Percentiles rank a stretch among this genome's conserved stretches.
Evolutionary conservation across 2,329 filamentous ascomycete genomes (phyloP).

Genomic region (Stagonosporopsis vannaccii): DNA sequence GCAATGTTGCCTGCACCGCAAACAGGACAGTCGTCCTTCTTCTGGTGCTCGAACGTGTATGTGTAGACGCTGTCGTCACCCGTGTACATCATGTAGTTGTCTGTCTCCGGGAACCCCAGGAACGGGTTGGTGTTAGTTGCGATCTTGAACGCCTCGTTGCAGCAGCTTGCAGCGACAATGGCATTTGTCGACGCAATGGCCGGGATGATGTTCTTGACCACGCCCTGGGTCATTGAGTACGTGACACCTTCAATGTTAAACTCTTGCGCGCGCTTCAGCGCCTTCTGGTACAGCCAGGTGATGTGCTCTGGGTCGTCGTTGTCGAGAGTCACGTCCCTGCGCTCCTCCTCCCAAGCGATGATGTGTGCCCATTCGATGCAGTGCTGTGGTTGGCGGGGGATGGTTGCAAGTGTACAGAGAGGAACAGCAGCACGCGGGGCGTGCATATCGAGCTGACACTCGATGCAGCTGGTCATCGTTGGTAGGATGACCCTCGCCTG

Average conservation of each 20-base stretch:
- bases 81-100: slow-evolving; percentile 98
- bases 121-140: slow-evolving; percentile 82
- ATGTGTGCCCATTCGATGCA: slow-evolving; percentile 99
- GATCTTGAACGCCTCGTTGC: slow-evolving; percentile 96
- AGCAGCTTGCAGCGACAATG: slow-evolving; percentile 93
- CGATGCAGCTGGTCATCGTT: slow-evolving; percentile 92
- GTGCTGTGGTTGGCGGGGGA: slow-evolving; percentile 95
- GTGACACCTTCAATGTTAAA: slow-evolving; percentile 93
- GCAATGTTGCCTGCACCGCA: slow-evolving; percentile 77
- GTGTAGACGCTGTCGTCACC: slow-evolving; percentile 96
- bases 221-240: slow-evolving; percentile 94
- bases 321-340: slow-evolving; percentile 80
- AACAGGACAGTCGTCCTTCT: slow-evolving; percentile 93
- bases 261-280: slow-evolving; percentile 79
- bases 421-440: slow-evolving; percentile 96
- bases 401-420: slow-evolving; percentile 93
- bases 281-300: slow-evolving; percentile 92
- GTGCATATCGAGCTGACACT: slow-evolving; percentile 98
- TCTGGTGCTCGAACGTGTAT: slow-evolving; percentile 94
- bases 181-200: slow-evolving; percentile 98
- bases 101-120: slow-evolving; percentile 74
- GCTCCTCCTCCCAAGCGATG: slow-evolving; percentile 86
- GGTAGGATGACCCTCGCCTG: slow-evolving; percentile 93
- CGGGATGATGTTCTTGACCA: slow-evolving; percentile 99
- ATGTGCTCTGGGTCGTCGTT: slow-evolving; percentile 97